Base-by-base conservation (phyloP, 352 stramenopile species). In the Phytophthora cryptogea region DNA sequence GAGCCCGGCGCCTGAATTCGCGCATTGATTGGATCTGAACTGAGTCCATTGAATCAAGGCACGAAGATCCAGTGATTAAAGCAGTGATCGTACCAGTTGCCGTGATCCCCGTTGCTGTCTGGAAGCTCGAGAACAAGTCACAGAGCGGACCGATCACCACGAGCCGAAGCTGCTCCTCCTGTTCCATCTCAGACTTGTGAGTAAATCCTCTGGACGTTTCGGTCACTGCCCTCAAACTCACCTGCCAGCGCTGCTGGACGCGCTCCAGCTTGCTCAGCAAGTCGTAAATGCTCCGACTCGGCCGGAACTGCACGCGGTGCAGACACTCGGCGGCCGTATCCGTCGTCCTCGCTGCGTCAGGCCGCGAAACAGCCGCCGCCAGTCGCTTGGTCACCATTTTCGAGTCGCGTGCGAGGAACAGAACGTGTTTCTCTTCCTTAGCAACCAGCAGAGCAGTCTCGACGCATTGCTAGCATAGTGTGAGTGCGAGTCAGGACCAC, bases 81-180 rank as follows among this genome's bases (percentile, higher is more conserved):
- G 8, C 8, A 45, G 20, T 11, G 35, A 32, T 27, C 48, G 35
- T 72, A 80, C 75, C 75, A 13, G 59, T 72, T 32, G 39, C 28
- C 1, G 76, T 81, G 36, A 74, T 54, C 8, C 72, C 73, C 16
- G 61, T 68, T 0, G 54, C 48, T 2, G 67, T 74, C 33, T 72
- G 65, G 37, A 81, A 86, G 9, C 45, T 30, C 5, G 70, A 48
- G 30, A 86, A 72, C 2, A 80, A 66, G 20, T 66, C 58, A 41
- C 63, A 71, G 23, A 77, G 54, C 10, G 72, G 68, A 0, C 70
- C 73, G n/a, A 83, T 13, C 6, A 56, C 61, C 32, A 86, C 47
- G 4, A 74, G 36, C 2, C 55, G 36, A n/a, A 57, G 17, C 42
- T 69, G 40, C 0, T 8, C 30, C 0, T 47, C 45, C 61, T 74